Conservation (phyloP, 345 rosid species). For the Carallia pectinifolia region DNA sequence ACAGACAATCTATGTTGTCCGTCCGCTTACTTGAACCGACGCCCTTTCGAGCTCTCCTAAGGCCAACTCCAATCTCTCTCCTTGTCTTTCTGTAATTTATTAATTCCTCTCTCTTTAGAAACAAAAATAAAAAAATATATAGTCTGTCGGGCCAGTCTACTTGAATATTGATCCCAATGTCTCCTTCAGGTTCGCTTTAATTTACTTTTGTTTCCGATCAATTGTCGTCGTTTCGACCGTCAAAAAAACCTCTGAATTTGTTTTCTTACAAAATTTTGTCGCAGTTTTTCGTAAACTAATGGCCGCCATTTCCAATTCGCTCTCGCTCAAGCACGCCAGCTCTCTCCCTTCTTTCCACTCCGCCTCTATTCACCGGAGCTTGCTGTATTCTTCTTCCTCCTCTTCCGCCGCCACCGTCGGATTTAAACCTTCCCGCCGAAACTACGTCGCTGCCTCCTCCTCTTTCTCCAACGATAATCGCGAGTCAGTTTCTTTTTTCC, state of each 20-base stretch:
- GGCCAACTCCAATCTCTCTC: constrained; percentile 8
- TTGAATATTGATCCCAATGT: no score
- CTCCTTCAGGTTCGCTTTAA: no score
- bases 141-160: no score
- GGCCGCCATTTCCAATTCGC: constrained; percentile 52
- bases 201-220: no score
- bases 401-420: constrained; percentile 28
- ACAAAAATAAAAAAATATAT: no score
- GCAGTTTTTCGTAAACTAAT: constrained; percentile 49
- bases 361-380: constrained; percentile 45
- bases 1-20: no score
- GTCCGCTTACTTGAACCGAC: background rate
- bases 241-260: no score
- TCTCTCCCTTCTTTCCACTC: constrained; percentile 55
- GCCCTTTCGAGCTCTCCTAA: constrained; percentile 1
- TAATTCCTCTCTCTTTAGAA: no score
- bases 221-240: no score
- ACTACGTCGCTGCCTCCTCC: constrained; percentile 44
- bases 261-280: background rate
- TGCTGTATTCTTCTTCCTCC: constrained; percentile 7
- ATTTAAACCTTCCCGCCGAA: constrained; percentile 41
- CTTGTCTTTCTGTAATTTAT: background rate
- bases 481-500: constrained; percentile 47
- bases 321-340: constrained; percentile 54
- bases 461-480: constrained; percentile 84